Percentiles rank a stretch among this genome's conserved stretches.
These are phyloP conservation scores for Podaxis sp. DNA, from an alignment of 768 basidiomycete genomes.

Conservation along the genomic window DNA sequence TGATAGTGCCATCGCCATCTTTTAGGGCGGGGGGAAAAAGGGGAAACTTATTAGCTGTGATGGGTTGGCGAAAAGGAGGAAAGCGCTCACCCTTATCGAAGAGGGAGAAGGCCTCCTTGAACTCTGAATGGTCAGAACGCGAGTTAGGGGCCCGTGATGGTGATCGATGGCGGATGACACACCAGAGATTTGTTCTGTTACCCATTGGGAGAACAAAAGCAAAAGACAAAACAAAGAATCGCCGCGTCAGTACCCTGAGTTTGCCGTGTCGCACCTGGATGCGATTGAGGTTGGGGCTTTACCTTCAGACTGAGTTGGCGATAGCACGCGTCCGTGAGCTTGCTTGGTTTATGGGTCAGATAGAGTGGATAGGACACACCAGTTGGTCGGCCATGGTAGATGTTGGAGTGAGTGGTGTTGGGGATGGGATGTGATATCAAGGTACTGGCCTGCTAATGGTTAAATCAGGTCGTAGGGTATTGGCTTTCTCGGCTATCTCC, in stretches of 20 bases:
- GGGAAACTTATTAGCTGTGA: not conserved
- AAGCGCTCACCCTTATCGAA: conserved; percentile 83
- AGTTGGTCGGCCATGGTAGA: conserved; percentile 55
- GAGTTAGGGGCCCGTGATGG: conserved; percentile 7
- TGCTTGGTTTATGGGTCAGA: conserved; percentile 10
- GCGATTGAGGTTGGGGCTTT: conserved; percentile 19
- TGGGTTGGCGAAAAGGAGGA: conserved; percentile 1
- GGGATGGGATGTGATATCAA: conserved; percentile 2
- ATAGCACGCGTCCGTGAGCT: conserved; percentile 14
- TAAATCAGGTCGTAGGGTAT: not conserved
- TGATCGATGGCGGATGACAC: conserved; percentile 23
- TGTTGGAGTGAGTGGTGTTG: conserved; percentile 6
- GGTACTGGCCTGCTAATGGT: conserved; percentile 5
- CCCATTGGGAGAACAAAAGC: conserved; percentile 1
- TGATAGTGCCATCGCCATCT: conserved; percentile 51
- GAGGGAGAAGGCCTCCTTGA: conserved; percentile 98
- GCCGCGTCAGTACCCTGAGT: not conserved
- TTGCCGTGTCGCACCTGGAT: not conserved
- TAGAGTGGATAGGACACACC: conserved; percentile 31
- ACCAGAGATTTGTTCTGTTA: conserved; percentile 89
- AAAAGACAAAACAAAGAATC: conserved; percentile 1
- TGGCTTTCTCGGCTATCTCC: conserved; percentile 12
- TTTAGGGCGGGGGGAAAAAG: not conserved
- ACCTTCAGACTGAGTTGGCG: conserved; percentile 53
- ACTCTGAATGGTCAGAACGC: conserved; percentile 50